Evolutionary conservation across 306 rosid species (phyloP).

Genomic region (Cucurbita argyrosperma): DNA sequence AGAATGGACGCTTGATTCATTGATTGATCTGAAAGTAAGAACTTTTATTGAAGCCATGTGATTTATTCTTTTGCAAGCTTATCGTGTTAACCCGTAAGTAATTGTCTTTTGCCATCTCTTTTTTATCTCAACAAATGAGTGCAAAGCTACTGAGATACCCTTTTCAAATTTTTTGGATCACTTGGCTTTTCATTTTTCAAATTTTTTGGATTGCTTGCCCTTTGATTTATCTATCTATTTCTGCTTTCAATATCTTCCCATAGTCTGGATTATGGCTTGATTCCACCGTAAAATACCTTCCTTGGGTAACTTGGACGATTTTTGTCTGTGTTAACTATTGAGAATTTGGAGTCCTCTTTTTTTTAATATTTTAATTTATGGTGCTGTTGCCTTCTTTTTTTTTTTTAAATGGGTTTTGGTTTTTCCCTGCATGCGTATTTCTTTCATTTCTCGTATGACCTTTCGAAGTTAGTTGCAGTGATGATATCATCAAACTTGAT

Average conservation of each 20-base stretch:
- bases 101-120: not conserved
- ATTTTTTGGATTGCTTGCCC: not conserved
- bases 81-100: not conserved
- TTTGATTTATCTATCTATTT: not conserved
- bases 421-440: too few species aligned
- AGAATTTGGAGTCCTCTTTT: too few species aligned
- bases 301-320: not conserved
- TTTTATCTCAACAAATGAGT: not conserved
- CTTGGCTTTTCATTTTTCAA: not conserved
- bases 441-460: not conserved
- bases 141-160: not conserved
- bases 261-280: not conserved
- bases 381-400: not conserved
- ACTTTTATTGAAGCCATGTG: not conserved
- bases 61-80: not conserved
- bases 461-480: conserved; percentile 22
- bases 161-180: not conserved
- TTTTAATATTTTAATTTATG: not conserved
- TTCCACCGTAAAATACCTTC: not conserved
- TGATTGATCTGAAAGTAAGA: conserved; percentile 17
- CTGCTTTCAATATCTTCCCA: not conserved
- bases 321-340: too few species aligned
- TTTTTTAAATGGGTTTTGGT: not conserved
- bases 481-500: conserved; percentile 23
- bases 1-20: conserved; percentile 15